Evolutionary conservation across 352 stramenopile species (phyloP), one percentile per base, ranked within the genome.

Genomic region (Globisporangium carolinianum): DNA sequence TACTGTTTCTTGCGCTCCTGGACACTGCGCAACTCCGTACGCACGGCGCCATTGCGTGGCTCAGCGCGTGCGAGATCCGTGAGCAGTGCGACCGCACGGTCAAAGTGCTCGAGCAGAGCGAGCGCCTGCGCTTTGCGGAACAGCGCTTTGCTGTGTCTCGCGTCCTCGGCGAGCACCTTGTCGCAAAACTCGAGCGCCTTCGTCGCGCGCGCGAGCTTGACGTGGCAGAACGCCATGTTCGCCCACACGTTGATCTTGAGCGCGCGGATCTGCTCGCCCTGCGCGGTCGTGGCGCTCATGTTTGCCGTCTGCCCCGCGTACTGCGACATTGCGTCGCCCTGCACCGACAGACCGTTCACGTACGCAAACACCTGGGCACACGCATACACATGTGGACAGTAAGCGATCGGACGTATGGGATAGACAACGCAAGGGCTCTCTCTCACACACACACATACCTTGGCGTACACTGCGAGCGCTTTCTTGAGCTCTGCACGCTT

Each of bases 121-220:
- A 91, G 69, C 51, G 80, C 80, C 65, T 92, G 82, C 42, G 79
- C 83, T 68, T 91, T 89, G 51, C 84, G 84, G 71, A 94, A 91
- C 17, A 73, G 75, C 35, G 82, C 84, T 65, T 94, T 94, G 63
- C 72, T 80, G 63, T 94, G 82, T 18, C 66, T 58, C 6, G 67
- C 65, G 39, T 91, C 72, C 17, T 85, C 60, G n/a, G 62, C 73
- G 48, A 94, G 67, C 55, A 91, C 81, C 43, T 92, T 90, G 54
- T 92, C 76, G 59, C 80, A 91, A 52, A 58, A 74, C 65, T 76
- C 68, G 39, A 92, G 41, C n/a, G 77, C 79, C 53, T 73, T 76
- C 12, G 79, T 71, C 11, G 71, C 36, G 18, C 47, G 59, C 46
- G 73, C 74, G 37, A 92, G 69, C 60, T 91, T 91, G 3, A 94